phyloP scores from a whole-genome alignment of 208 protist genomes.

The Leishmania amazonensis region DNA sequence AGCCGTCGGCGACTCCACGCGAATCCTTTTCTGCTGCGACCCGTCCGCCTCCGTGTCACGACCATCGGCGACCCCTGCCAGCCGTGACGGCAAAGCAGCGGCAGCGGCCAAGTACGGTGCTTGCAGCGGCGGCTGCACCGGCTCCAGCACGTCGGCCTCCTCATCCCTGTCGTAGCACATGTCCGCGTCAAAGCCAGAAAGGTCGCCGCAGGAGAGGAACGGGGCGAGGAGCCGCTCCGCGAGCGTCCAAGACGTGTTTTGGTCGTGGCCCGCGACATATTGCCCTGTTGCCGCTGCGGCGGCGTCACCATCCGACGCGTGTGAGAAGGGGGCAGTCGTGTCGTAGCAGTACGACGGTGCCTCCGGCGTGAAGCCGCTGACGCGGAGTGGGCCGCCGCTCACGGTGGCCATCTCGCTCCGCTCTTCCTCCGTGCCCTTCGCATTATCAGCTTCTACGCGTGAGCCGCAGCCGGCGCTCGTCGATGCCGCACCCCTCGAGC shows the following conservation, averaged over 20 bases:
- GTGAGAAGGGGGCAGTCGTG: not conserved
- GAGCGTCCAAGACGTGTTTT: conserved; percentile 1
- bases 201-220: conserved; percentile 98
- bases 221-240: conserved; percentile 76
- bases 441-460: not conserved
- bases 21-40: conserved; percentile 17
- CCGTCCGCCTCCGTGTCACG: not conserved
- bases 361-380: conserved; percentile 17
- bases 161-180: conserved; percentile 76
- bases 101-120: conserved; percentile 62
- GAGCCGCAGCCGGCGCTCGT: not conserved
- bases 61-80: not conserved
- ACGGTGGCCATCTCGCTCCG: not conserved
- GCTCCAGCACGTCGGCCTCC: conserved; percentile 42
- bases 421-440: not conserved
- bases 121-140: conserved; percentile 75
- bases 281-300: not conserved
- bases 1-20: not conserved
- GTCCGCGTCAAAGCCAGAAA: conserved; percentile 95
- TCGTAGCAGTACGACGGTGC: conserved; percentile 16
- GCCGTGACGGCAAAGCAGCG: not conserved
- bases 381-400: not conserved
- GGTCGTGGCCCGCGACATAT: not conserved
- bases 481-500: not conserved
- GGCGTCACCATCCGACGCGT: too few relatives aligned